phyloP scores from a whole-genome alignment of 441 rosid genomes.

The Populus hybrid region DNA sequence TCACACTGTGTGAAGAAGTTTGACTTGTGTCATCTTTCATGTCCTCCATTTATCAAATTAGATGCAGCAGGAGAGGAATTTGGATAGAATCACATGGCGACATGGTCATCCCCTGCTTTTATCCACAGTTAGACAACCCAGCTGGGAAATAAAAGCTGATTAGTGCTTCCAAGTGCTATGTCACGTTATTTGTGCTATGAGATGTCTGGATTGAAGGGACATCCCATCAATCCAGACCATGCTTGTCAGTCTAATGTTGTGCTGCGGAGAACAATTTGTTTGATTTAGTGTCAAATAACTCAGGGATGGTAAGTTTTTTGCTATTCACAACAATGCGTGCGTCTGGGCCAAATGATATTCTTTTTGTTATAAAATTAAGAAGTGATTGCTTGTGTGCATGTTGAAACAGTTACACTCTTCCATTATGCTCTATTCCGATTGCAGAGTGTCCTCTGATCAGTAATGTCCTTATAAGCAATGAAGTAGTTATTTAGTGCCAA shows the following conservation, averaged over 20 bases:
- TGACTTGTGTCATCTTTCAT: not conserved
- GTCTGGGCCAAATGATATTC: not conserved
- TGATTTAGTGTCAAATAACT: not conserved
- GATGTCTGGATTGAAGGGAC: not conserved
- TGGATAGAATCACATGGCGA: not conserved
- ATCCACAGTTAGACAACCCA: not conserved
- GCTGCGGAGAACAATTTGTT: not conserved
- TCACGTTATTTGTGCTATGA: not conserved
- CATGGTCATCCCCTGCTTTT: not conserved
- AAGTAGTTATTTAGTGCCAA: too few relatives aligned
- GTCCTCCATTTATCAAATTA: not conserved
- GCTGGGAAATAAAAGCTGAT: not conserved
- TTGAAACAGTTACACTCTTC: not conserved
- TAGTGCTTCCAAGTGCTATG: not conserved
- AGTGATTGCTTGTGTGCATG: not conserved
- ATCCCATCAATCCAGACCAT: not conserved
- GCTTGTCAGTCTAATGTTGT: not conserved
- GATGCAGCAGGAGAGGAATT: not conserved
- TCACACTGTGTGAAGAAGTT: not conserved
- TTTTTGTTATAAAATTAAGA: not conserved
- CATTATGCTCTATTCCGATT: not conserved
- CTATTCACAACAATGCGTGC: not conserved
- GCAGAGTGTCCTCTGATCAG: not conserved
- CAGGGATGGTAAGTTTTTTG: not conserved
- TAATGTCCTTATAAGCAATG: not conserved